A percentile compares a stretch with the other conserved stretches of the same genome.
Conservation (phyloP, 1,284 basidiomycete species). For the Caloboletus inedulis region DNA sequence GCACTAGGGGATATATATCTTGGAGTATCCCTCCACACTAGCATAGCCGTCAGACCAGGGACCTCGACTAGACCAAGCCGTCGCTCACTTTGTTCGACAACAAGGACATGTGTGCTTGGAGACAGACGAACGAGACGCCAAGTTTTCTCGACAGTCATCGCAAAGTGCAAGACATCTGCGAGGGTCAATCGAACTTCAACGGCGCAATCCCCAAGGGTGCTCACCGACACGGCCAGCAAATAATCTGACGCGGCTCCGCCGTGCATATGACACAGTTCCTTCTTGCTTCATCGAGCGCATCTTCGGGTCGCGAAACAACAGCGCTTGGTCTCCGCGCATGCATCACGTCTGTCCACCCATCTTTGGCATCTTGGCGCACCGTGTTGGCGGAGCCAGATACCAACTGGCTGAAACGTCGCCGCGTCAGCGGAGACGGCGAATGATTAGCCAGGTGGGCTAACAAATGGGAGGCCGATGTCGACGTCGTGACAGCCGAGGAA, state of each 20-base stretch:
- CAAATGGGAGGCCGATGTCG: conserved; percentile 40
- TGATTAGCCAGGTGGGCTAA: conserved; percentile 48
- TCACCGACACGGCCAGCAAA: conserved; percentile 78
- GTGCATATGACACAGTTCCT: conserved; percentile 70
- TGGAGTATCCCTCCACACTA: conserved; percentile 72
- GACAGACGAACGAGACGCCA: conserved; percentile 59
- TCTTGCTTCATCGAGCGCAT: conserved; percentile 34
- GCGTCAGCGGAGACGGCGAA: conserved; percentile 44
- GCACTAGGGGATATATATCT: conserved; percentile 57
- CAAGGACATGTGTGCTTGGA: conserved; percentile 73
- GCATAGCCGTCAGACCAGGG: conserved; percentile 9
- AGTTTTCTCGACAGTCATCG: conserved; percentile 66
- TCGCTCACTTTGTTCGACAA: conserved; percentile 60
- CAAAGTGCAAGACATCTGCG: conserved; percentile 68
- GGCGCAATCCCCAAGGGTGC: conserved; percentile 23
- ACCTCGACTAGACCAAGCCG: not conserved
- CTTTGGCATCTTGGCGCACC: conserved; percentile 3
- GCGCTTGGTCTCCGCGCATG: conserved; percentile 20
- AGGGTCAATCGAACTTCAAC: conserved; percentile 8
- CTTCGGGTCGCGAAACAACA: conserved; percentile 18
- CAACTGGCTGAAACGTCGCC: conserved; percentile 42
- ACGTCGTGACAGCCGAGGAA: conserved; percentile 23
- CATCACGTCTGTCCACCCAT: conserved; percentile 30
- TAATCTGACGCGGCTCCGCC: conserved; percentile 63
- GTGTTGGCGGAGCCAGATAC: conserved; percentile 20